A percentile compares a stretch with the other conserved stretches of the same genome.
Conservation (phyloP, 208 protist species). For the Herpetomonas tarakana region DNA sequence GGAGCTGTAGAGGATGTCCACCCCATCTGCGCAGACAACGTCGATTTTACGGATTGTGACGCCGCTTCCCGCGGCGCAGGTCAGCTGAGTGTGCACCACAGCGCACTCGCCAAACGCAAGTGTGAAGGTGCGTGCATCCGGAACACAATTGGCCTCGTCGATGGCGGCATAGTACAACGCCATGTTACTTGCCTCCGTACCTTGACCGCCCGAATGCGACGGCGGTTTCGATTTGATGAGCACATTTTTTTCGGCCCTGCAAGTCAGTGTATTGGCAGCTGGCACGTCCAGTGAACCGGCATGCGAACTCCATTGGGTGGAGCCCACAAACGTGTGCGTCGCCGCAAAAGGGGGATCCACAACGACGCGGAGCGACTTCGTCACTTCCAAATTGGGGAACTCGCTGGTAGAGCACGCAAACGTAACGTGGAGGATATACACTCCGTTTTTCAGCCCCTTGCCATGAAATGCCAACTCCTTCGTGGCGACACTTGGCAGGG, state of each 20-base stretch:
- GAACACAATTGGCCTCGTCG: neutral
- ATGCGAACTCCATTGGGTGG: neutral
- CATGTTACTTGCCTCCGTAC: neutral
- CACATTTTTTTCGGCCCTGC: neutral
- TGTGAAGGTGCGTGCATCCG: neutral
- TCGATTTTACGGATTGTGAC: neutral
- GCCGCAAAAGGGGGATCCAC: neutral
- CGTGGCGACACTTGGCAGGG: too few relatives aligned
- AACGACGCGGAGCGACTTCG: neutral
- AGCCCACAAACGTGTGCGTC: neutral
- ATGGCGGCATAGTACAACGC: neutral
- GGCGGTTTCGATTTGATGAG: neutral
- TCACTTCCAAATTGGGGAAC: neutral
- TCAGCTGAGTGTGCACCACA: neutral
- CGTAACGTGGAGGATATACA: neutral
- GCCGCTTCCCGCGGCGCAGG: neutral
- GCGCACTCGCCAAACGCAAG: neutral
- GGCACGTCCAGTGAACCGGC: neutral
- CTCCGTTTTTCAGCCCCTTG: neutral
- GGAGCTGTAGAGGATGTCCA: neutral
- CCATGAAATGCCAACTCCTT: neutral
- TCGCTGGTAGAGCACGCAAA: neutral
- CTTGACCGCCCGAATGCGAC: neutral
- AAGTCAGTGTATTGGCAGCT: neutral
- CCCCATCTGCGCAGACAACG: neutral